Evolutionary conservation across 2,329 filamentous ascomycete species (phyloP), one percentile per base, ranked within the genome.

Genomic region (Gaeumannomyces sp.): DNA sequence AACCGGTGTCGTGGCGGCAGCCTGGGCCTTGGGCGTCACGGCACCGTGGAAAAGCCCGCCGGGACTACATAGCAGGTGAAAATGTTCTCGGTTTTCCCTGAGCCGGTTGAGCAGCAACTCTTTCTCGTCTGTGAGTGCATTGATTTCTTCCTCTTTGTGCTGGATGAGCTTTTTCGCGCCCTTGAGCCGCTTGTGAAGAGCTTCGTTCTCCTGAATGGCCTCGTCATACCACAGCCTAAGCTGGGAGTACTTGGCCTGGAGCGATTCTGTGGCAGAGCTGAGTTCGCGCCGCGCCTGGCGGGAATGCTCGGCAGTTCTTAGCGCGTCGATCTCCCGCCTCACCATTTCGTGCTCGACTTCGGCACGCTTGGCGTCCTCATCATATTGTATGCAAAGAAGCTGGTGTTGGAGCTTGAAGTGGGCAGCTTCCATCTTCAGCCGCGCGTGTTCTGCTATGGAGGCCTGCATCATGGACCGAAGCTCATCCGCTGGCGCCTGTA

Each of bases 361-460:
- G 69, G 94, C 92, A 31, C 93, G 88, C 76, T 96, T 93, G 13
- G 92, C 86, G 35, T 93, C 89, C 70, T 96, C 92, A 61, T 89
- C 88, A 64, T 91, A 93, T 72, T 96, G 92, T 69, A 97, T 88
- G 63, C 86, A 88, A 33, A 96, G 83, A 72, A 97, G 84, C 70
- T 89, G 93, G 73, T 93, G 90, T 75, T 97, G 94, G 64, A 98
- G 80, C 77, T 95, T 96, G 79, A 95, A 90, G 74, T 97, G 93
- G 38, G 93, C 91, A 22, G 90, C 89, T 66, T 93, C 90, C 80
- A 93, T 93, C 72, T 95, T 91, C 61, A 88, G 76, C 70, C 80
- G 83, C 60, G 81, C 79, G 66, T 87, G 83, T 69, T 89, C 83
- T 28, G 79, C 80, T 58, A 88, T 76, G 67, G 80, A 81, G 3